Conservation (phyloP, 2,329 filamentous ascomycete genomes). For the Elsinoe fawcettii region DNA sequence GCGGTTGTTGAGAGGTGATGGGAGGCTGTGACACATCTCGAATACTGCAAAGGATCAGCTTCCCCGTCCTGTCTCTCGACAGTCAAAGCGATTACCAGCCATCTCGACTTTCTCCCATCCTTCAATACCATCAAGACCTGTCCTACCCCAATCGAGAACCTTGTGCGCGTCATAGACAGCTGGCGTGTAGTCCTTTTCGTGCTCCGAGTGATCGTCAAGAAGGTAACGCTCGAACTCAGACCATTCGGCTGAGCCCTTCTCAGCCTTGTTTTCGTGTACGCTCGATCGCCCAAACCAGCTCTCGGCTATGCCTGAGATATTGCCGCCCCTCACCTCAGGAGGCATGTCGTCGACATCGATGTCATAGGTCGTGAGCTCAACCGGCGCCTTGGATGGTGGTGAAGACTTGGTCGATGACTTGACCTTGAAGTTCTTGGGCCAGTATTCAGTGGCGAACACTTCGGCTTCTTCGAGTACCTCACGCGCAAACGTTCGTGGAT, state of each 20-base stretch:
- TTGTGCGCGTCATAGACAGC: slow-evolving; percentile 44
- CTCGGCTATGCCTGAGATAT: slow-evolving; percentile 37
- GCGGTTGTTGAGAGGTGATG: slow-evolving; percentile 53
- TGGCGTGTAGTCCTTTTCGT: slow-evolving; percentile 54
- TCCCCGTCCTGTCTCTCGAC: background rate
- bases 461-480: slow-evolving; percentile 51
- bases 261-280: slow-evolving; percentile 48
- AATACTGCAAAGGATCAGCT: slow-evolving; percentile 39
- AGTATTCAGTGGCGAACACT: slow-evolving; percentile 50
- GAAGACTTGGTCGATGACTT: slow-evolving; percentile 44
- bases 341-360: slow-evolving; percentile 41
- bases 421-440: slow-evolving; percentile 47
- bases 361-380: slow-evolving; percentile 48
- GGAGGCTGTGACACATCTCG: slow-evolving; percentile 60
- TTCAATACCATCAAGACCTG: slow-evolving; percentile 22
- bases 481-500: slow-evolving; percentile 46
- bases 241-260: slow-evolving; percentile 52
- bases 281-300: slow-evolving; percentile 59
- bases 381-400: slow-evolving; percentile 42
- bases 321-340: slow-evolving; percentile 19
- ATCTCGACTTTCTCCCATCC: slow-evolving; percentile 32
- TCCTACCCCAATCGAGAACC: slow-evolving; percentile 38
- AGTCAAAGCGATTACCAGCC: slow-evolving; percentile 26
- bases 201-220: slow-evolving; percentile 49
- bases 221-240: slow-evolving; percentile 55